phyloP scores from a whole-genome alignment of 352 stramenopile species.

The Phytophthora pseudosyringae region DNA sequence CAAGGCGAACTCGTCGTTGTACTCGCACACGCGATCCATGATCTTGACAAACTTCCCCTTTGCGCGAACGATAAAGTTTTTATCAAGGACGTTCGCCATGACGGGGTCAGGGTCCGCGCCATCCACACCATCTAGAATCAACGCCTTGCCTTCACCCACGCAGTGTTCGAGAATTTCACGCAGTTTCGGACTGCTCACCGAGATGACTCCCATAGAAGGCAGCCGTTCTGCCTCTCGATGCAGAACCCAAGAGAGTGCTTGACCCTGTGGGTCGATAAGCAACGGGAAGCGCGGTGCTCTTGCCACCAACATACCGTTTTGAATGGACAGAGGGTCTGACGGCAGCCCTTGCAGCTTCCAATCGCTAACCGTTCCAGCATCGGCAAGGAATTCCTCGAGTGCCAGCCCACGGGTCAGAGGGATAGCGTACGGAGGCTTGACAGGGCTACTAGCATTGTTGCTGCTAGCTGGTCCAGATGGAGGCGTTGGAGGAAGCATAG shows the following conservation, averaged over 20 bases:
- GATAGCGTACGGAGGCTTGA: conserved; percentile 44
- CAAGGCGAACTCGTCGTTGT: conserved; percentile 66
- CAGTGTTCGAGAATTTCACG: conserved; percentile 88
- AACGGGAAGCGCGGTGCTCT: conserved; percentile 79
- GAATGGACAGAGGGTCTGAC: conserved; percentile 88
- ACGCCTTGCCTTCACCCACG: conserved; percentile 86
- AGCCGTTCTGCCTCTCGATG: conserved; percentile 69
- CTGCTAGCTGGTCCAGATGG: conserved; percentile 6
- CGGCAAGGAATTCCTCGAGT: conserved; percentile 77
- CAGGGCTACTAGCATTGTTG: not conserved
- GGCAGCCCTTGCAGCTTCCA: conserved; percentile 91
- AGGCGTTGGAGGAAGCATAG: conserved; percentile 17
- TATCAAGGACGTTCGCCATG: conserved; percentile 70
- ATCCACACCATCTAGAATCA: conserved; percentile 86
- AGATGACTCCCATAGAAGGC: conserved; percentile 63
- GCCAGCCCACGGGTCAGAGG: conserved; percentile 68
- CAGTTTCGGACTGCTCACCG: conserved; percentile 71
- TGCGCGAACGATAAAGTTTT: conserved; percentile 63
- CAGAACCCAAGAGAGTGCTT: conserved; percentile 89
- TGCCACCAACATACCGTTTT: conserved; percentile 92
- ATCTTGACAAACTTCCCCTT: conserved; percentile 77
- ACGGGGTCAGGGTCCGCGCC: conserved; percentile 58
- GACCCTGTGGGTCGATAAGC: conserved; percentile 91
- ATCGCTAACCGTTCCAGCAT: conserved; percentile 83
- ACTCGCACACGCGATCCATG: conserved; percentile 73